These are phyloP conservation scores for Malus hybrid DNA, from an alignment of 331 rosid species.

Conservation along the genomic window DNA sequence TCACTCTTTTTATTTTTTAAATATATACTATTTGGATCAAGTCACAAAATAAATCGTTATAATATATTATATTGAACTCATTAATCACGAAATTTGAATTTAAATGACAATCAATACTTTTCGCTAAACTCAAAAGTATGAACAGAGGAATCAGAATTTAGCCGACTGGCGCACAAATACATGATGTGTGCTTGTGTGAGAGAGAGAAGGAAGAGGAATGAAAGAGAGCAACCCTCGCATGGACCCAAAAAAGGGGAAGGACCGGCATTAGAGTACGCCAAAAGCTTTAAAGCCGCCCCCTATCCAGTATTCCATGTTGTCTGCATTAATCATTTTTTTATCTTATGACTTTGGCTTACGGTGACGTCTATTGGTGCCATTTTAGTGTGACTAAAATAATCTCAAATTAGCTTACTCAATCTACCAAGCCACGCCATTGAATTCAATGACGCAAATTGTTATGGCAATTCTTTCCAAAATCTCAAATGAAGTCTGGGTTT, in stretches of 20 bases:
- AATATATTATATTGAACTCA: too few species aligned
- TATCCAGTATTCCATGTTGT: too few species aligned
- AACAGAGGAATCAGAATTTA: neutral
- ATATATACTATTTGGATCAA: too few species aligned
- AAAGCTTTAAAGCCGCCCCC: neutral
- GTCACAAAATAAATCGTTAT: too few species aligned
- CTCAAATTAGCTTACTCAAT: neutral
- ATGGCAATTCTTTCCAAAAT: neutral
- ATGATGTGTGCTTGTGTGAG: too few species aligned
- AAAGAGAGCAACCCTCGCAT: too few species aligned
- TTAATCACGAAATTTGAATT: accelerated
- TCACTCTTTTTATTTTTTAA: too few species aligned
- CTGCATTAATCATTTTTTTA: neutral
- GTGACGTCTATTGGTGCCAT: neutral
- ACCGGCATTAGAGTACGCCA: neutral
- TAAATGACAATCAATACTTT: too few species aligned
- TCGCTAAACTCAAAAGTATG: too few species aligned
- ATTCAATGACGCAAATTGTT: neutral
- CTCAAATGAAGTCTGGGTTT: neutral
- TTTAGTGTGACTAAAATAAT: neutral
- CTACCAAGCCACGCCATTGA: neutral
- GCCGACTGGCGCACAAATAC: too few species aligned
- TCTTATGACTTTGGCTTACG: neutral
- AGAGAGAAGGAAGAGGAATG: too few species aligned
- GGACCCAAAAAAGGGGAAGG: too few species aligned